Evolutionary conservation across 331 rosid species (phyloP), one percentile per base, ranked within the genome.

Genomic region (Cucumis variabilis): DNA sequence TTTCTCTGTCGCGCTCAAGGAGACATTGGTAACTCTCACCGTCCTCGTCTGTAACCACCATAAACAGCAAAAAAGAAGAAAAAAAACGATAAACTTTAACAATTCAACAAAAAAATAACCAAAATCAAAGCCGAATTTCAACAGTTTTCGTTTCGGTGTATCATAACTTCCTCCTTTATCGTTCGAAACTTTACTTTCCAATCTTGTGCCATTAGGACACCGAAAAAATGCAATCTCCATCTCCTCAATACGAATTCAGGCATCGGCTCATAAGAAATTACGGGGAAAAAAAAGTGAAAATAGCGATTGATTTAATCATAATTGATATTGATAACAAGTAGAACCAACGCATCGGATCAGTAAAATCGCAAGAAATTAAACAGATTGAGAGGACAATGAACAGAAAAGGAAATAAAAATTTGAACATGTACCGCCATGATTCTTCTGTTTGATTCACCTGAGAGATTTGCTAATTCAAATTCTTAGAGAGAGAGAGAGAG

Each of bases 1-100:
- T 28, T 30, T 71, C 81, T 85, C 82, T 51, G 87, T 27, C 23
- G 82, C 87, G 37, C 82, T 6, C 8, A 72, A 71, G 28, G 87
- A 85, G 28, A 85, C 71, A 72, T 85, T 85, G 15, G 50, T 33
- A 28, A 85, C 87, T 55, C 23, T 85, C 81, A 85, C 87, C 25
- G 87, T 85, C 72, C 79, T 72, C 67, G n/a, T n/a, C 87, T 85
- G 87, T 44, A 44, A 44, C 48, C 48, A 44, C 48, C 48, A 44
- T 44, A 44, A 44, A 44, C 48, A 44, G 6, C 44, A 37, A 37
- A 4, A 37, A 37, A 37, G 0, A 37, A 27, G 23, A 72, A 5
- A 80, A 10, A 27, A 15, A 25, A 55, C 55, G 13, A 33, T 5
- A 17, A 46, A 21, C 14, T 16, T 23, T 24, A 33, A 78, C 82